Percentiles rank a stretch among this genome's conserved stretches.
These are phyloP conservation scores for Annulohypoxylon truncatum DNA, from an alignment of 2,329 filamentous ascomycete species.

Conservation along the genomic window DNA sequence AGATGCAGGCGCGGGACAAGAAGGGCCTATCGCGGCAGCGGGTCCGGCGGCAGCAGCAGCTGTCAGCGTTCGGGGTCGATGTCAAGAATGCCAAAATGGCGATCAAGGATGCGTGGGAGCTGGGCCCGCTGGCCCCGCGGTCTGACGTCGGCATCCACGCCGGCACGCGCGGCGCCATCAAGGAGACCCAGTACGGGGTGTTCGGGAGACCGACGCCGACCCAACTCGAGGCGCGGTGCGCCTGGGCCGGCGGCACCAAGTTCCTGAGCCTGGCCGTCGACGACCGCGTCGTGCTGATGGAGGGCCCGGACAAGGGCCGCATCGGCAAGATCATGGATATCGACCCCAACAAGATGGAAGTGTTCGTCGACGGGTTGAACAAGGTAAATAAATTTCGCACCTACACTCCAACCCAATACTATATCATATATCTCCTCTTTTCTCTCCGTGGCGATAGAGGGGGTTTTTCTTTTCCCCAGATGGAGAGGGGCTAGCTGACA, in stretches of 20 bases:
- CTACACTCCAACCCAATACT: no score
- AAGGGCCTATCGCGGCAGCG: constrained; percentile 43
- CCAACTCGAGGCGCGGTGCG: constrained; percentile 52
- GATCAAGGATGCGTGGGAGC: constrained; percentile 79
- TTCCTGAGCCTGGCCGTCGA: constrained; percentile 72
- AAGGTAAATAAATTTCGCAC: constrained; percentile 65
- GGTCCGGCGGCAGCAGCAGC: constrained; percentile 44
- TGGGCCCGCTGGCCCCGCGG: constrained; percentile 82
- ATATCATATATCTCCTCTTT: no score
- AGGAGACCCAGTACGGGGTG: constrained; percentile 49
- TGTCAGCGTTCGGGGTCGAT: constrained; percentile 47
- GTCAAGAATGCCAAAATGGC: constrained; percentile 68
- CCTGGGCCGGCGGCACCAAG: constrained; percentile 66
- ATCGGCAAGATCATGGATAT: constrained; percentile 78
- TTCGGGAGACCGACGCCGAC: constrained; percentile 21
- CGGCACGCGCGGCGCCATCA: constrained; percentile 69
- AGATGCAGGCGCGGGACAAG: constrained; percentile 41
- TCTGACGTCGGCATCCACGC: constrained; percentile 72
- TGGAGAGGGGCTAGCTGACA: constrained; percentile 20
- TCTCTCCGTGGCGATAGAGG: no score
- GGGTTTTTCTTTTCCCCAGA: background rate
- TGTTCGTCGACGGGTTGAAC: constrained; percentile 72
- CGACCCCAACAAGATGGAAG: constrained; percentile 63
- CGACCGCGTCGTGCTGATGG: constrained; percentile 85
- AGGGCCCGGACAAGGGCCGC: constrained; percentile 83